Evolutionary conservation across 805 yeast species (phyloP), one percentile per base, ranked within the genome.

Genomic region (Yarrowia hollandica): DNA sequence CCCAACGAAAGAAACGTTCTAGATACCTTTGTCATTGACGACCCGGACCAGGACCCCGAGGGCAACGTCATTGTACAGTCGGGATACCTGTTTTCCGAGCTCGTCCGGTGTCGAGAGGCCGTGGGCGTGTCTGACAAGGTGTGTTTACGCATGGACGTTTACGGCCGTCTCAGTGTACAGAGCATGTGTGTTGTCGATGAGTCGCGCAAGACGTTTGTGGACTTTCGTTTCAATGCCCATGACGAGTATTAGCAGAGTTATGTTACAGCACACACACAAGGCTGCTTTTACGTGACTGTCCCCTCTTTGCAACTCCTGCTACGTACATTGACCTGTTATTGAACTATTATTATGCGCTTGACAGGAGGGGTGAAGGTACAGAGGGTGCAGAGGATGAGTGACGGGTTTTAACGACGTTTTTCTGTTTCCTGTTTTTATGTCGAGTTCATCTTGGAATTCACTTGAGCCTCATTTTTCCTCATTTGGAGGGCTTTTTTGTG

Each of bases 1-100:
- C 96, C 96, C 0, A 79, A 77, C 61, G 86, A 81, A 48, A 77
- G 79, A 64, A 74, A 82, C 2, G 80, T 83, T 11, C 69, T 90
- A 28, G 92, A 86, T 62, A 82, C 83, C 39, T 68, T 88, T 26
- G 75, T 70, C 37, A 72, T 75, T 8, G 70, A 69, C 28, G 72
- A 70, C 18, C 65, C 68, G 7, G 68, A 66, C 33, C 63, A 67
- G 23, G 44, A 35, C 5, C 44, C 44, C 1, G 34, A 18, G 9
- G 58, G 59, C 14, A 64, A 42, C 60, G 60, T 67, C 64, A 61
- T 63, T 14, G 66, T 69, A 7, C 63, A 66, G 19, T 61, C 62
- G 46, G 60, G 70, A 34, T 85, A 81, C 68, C 80, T 78, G 61
- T 83, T 81, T 64, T 67, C 67, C 1, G 68, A 77, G 23, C 74